phyloP scores from a whole-genome alignment of 305 asterid genomes.

The Lippia alba region DNA sequence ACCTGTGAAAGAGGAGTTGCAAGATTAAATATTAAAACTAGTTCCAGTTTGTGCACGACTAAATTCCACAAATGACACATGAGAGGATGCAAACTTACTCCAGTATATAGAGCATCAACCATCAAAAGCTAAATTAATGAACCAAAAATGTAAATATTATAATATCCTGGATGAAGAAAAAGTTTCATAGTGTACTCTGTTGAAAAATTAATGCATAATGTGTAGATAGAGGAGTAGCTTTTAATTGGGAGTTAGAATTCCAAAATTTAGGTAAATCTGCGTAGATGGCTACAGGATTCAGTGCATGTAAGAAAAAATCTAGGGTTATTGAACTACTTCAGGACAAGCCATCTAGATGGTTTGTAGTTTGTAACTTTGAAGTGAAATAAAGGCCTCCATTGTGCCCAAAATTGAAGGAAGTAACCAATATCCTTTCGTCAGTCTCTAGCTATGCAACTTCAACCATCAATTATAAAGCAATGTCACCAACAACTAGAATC shows the following conservation, averaged over 20 bases:
- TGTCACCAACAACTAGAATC: conserved; percentile 1
- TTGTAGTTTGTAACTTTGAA: neutral
- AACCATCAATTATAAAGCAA: conserved; percentile 11
- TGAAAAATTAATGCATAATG: neutral
- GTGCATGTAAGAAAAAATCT: neutral
- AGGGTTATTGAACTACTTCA: conserved; percentile 7
- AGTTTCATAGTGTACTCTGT: conserved; percentile 2
- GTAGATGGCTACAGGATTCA: conserved; percentile 5
- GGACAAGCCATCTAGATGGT: neutral
- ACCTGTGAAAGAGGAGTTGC: conserved; percentile 57
- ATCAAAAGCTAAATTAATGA: conserved; percentile 14
- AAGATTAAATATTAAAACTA: conserved; percentile 32
- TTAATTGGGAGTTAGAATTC: conserved; percentile 11
- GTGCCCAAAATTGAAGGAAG: neutral
- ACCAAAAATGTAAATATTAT: neutral
- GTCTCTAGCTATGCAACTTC: conserved; percentile 20
- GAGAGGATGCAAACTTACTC: conserved; percentile 19
- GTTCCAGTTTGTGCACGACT: conserved; percentile 16
- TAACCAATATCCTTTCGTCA: neutral
- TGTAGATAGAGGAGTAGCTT: conserved; percentile 1
- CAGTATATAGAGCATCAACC: conserved; percentile 19
- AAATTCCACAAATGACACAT: conserved; percentile 13
- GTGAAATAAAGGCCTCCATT: neutral
- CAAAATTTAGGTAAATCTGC: neutral
- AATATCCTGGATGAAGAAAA: conserved; percentile 7